Evolutionary conservation across 1,284 basidiomycete genomes (phyloP), one percentile per base, ranked within the genome.

Genomic region (Puccinia polysora): DNA sequence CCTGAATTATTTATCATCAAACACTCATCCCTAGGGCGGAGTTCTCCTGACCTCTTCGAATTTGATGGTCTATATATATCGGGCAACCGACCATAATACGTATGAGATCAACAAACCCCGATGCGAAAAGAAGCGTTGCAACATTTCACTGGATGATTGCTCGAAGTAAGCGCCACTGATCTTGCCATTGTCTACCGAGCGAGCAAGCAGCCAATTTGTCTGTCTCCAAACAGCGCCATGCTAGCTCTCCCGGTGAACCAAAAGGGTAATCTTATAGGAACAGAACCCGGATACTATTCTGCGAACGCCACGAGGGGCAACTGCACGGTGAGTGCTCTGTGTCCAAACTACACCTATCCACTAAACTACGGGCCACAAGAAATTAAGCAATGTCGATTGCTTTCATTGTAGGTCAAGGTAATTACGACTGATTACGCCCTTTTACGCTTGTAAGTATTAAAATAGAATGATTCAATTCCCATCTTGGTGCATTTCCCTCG

Each of bases 21-120:
- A 34, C 20, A n/a, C 34, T 56, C 20, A n/a, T 56, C 10, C 6
- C 7, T n/a, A 56, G 53, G 53, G 53, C 8, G 53, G 30, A 20
- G 53, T 56, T 8, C 28, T 36, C 4, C 15, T 56, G 32, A 30
- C 53, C 7, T 20, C 53, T 8, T 34, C 53, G 2, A 36, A 56
- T 56, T 34, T 56, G 30, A 56, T 56, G 15, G 4, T 34, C 30
- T 34, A 34, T 34, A 34, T 56, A 7, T 34, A 36, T 36, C 30
- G 53, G 25, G 10, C 53, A 15, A 56, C 53, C 32, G 34, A 30
- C 32, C 34, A 36, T 20, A 56, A 56, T 34, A 56, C 53, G 0
- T 56, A 56, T 34, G 53, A 56, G 25, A 5, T 56, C 30, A 56
- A 56, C 32, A 34, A 56, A 36, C 53, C 53, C 14, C 18, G 12